Evolutionary conservation across 331 rosid genomes (phyloP).

Genomic region (Acacia concinna): DNA sequence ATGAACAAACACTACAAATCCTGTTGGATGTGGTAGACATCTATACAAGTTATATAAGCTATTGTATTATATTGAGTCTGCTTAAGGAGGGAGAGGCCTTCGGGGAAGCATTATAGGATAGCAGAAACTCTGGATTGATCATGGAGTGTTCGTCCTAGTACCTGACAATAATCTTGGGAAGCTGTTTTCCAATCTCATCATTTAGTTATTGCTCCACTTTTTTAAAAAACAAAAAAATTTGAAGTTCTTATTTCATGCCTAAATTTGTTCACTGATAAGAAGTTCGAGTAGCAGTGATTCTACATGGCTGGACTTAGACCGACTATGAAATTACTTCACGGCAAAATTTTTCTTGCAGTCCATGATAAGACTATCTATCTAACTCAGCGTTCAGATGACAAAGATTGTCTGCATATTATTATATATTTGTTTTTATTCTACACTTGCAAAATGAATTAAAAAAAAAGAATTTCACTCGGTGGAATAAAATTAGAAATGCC

Average conservation of each 20-base stretch:
- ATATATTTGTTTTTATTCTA: neutral
- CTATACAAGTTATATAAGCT: constrained; percentile 36
- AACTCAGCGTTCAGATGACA: constrained; percentile 3
- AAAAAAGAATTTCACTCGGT: constrained; percentile 19
- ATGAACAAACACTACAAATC: constrained; percentile 24
- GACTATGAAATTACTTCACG: neutral
- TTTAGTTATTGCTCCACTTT: constrained; percentile 9
- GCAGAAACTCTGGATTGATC: constrained; percentile 18
- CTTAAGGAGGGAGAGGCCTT: constrained; percentile 29
- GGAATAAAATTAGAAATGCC: neutral
- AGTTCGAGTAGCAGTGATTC: neutral
- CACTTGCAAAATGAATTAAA: neutral
- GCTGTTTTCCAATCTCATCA: constrained; percentile 28
- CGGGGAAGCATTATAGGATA: neutral
- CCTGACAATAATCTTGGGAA: constrained; percentile 36
- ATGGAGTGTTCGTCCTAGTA: constrained; percentile 23
- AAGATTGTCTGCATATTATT: constrained; percentile 1
- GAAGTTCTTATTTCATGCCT: constrained; percentile 20
- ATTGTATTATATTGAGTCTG: constrained; percentile 35
- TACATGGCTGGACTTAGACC: neutral
- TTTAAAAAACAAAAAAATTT: too few species aligned
- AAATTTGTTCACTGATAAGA: neutral
- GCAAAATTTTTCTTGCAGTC: constrained; percentile 15
- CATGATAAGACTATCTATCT: neutral
- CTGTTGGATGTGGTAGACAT: constrained; percentile 33